Evolutionary conservation across 805 yeast genomes (phyloP).

Genomic region (Candida railenensis): DNA sequence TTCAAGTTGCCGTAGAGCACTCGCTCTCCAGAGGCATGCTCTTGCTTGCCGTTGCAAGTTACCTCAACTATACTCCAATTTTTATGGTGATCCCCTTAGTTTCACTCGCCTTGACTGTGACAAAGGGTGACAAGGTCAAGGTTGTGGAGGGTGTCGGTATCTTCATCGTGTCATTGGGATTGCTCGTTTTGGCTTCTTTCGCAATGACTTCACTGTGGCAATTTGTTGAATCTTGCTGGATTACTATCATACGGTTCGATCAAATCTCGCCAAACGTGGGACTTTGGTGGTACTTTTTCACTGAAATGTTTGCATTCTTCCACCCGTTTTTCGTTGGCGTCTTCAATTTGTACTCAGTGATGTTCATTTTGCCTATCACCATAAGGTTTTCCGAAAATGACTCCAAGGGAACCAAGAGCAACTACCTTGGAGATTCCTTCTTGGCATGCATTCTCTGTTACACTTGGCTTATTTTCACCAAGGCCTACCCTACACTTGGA

Average conservation of each 20-base stretch:
- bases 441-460: conserved; percentile 48
- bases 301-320: conserved; percentile 91
- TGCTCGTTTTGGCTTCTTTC: conserved; percentile 27
- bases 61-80: conserved; percentile 61
- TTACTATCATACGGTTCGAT: conserved; percentile 54
- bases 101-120: conserved; percentile 23
- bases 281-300: conserved; percentile 97
- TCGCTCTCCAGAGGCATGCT: conserved; percentile 46
- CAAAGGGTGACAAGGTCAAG: background rate
- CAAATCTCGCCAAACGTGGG: conserved; percentile 90
- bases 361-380: conserved; percentile 73
- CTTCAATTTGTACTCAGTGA: conserved; percentile 71
- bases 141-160: conserved; percentile 18
- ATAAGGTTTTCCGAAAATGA: conserved; percentile 50
- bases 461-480: conserved; percentile 58
- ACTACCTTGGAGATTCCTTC: conserved; percentile 47
- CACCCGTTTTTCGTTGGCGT: conserved; percentile 78
- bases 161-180: conserved; percentile 13
- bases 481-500: conserved; percentile 82
- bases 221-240: conserved; percentile 43
- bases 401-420: background rate
- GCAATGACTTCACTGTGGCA: conserved; percentile 23
- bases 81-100: conserved; percentile 61
- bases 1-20: conserved; percentile 41
- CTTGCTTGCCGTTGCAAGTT: conserved; percentile 60